phyloP scores from a whole-genome alignment of 2,329 filamentous ascomycete species.

The Aspergillus sp. region DNA sequence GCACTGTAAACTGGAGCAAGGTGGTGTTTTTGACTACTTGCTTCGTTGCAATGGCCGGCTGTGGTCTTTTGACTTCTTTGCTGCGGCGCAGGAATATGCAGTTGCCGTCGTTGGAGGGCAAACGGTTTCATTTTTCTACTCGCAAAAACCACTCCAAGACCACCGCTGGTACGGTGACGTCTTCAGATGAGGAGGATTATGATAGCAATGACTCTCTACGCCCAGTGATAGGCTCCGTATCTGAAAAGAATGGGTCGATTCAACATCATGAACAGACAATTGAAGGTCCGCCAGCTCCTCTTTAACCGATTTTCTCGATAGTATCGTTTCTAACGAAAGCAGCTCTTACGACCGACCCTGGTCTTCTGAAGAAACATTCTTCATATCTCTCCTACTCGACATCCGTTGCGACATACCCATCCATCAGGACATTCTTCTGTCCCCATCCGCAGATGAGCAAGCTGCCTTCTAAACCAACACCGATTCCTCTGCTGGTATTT shows the following conservation, averaged over 20 bases:
- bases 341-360: constrained; percentile 56
- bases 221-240: constrained; percentile 15
- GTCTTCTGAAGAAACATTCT: constrained; percentile 71
- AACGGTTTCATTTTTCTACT: constrained; percentile 12
- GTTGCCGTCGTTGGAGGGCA: constrained; percentile 7
- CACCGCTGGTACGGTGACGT: constrained; percentile 23
- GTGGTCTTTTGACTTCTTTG: constrained; percentile 25
- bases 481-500: constrained; percentile 79
- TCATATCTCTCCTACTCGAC: constrained; percentile 65
- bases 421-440: constrained; percentile 73
- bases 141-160: constrained; percentile 17
- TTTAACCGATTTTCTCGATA: background rate
- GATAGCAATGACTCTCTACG: constrained; percentile 27
- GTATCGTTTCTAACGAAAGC: constrained; percentile 7
- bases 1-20: constrained; percentile 21
- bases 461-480: constrained; percentile 62
- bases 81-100: constrained; percentile 15
- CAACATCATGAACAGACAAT: constrained; percentile 21
- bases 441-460: constrained; percentile 75
- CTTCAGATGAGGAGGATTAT: constrained; percentile 30
- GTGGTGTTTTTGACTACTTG: constrained; percentile 25
- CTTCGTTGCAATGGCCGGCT: constrained; percentile 29
- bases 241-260: constrained; percentile 14
- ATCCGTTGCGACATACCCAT: constrained; percentile 59
- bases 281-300: constrained; percentile 20